Conservation (phyloP, 1,139 yeast genomes). For the Yamadazyma spencermartinsiae region DNA sequence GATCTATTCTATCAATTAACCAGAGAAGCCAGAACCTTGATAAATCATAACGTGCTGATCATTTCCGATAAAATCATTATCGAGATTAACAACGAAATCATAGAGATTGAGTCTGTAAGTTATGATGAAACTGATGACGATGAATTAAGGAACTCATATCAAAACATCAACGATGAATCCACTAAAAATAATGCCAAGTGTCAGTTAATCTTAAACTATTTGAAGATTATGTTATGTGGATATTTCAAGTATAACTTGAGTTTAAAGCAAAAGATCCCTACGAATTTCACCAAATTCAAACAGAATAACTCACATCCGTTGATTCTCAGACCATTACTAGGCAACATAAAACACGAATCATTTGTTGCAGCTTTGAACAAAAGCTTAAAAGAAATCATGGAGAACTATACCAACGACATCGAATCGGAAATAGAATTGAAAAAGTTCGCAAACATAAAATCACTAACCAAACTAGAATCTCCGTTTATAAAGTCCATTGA, state of each 20-base stretch:
- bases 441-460: constrained; percentile 27
- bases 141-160: constrained; percentile 30
- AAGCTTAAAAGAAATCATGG: constrained; percentile 39
- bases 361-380: constrained; percentile 32
- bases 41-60: constrained; percentile 72
- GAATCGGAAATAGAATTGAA: constrained; percentile 20
- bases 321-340: constrained; percentile 65
- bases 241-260: constrained; percentile 54
- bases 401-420: constrained; percentile 26
- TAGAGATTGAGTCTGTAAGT: constrained; percentile 68
- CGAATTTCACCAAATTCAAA: constrained; percentile 54
- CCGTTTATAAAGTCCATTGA: constrained; percentile 45
- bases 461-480: constrained; percentile 22
- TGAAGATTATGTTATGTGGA: constrained; percentile 62
- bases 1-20: constrained; percentile 73
- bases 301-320: constrained; percentile 49
- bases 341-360: constrained; percentile 65
- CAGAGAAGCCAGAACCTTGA: constrained; percentile 70
- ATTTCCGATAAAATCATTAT: constrained; percentile 66
- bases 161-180: constrained; percentile 31
- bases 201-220: constrained; percentile 50
- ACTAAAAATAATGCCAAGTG: constrained; percentile 45
- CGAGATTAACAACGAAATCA: constrained; percentile 62
- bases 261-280: constrained; percentile 46
- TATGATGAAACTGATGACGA: constrained; percentile 49